A percentile compares a stretch with the other conserved stretches of the same genome.
Conservation (phyloP, 306 rosid genomes). For the Hylodesmum podocarpum region DNA sequence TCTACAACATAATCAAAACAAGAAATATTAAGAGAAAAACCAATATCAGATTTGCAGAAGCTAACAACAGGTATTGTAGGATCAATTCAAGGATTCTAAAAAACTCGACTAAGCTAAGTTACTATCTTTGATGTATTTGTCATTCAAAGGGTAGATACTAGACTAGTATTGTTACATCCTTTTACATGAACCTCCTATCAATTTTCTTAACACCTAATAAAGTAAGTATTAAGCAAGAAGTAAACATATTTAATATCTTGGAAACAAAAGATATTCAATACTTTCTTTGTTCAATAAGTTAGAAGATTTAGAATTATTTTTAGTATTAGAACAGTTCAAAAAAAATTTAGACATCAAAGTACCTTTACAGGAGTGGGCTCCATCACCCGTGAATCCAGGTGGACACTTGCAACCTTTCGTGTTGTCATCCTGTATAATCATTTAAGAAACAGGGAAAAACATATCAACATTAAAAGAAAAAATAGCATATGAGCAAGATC, state of each 20-base stretch:
- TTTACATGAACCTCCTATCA: neutral
- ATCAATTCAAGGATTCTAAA: constrained; percentile 8
- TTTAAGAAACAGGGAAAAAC: constrained; percentile 9
- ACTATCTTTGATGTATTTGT: neutral
- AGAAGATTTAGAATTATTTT: neutral
- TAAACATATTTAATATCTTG: neutral
- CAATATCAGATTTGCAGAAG: neutral
- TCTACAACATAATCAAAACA: constrained; percentile 45
- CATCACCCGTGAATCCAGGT: constrained; percentile 86
- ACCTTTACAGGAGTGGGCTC: constrained; percentile 77
- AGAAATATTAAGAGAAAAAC: neutral
- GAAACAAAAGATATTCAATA: neutral
- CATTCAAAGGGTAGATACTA: neutral
- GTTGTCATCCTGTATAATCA: constrained; percentile 63
- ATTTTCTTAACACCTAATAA: neutral
- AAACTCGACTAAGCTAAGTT: neutral
- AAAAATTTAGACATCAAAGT: constrained; percentile 6
- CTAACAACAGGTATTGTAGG: neutral
- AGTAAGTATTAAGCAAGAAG: neutral
- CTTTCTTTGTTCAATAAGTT: neutral
- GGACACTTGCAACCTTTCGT: constrained; percentile 89
- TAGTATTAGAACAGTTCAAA: neutral
- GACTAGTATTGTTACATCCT: neutral
- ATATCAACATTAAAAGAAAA: neutral
- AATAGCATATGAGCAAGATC: neutral